A percentile compares a stretch with the other conserved stretches of the same genome.
Conservation (phyloP, 164 flowering plant species). For the Vitis rotundifolia region DNA sequence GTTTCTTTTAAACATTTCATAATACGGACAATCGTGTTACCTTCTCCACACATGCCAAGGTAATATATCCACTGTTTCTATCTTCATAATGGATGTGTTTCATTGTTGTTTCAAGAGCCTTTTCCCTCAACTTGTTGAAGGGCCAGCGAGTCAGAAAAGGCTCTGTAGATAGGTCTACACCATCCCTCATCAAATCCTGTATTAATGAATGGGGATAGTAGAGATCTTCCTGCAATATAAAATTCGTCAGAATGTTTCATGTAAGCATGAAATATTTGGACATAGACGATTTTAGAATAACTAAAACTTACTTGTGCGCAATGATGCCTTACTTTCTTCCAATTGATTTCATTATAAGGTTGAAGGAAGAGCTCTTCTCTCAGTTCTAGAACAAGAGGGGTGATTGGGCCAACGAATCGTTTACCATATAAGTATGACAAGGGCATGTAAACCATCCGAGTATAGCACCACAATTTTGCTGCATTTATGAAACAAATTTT, state of each 20-base stretch:
- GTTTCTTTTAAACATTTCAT: too few species aligned
- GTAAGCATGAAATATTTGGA: too few species aligned
- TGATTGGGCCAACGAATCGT: too few species aligned
- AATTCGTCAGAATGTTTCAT: neutral
- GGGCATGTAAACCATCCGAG: too few species aligned
- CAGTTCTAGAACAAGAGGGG: conserved; percentile 39
- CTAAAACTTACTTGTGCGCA: conserved; percentile 33
- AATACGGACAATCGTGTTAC: too few species aligned
- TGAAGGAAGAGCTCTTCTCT: conserved; percentile 41
- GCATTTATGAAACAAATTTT: too few species aligned
- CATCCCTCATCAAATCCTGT: conserved; percentile 48
- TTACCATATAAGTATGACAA: too few species aligned
- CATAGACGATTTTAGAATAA: too few species aligned
- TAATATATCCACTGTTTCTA: conserved; percentile 48
- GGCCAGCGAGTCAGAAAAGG: conserved; percentile 45
- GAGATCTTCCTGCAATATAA: conserved; percentile 35
- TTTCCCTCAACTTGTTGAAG: conserved; percentile 37
- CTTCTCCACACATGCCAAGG: neutral
- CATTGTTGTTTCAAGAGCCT: conserved; percentile 40
- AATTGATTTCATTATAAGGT: conserved; percentile 40
- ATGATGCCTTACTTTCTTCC: conserved; percentile 37
- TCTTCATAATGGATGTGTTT: conserved; percentile 49
- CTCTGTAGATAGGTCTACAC: conserved; percentile 35
- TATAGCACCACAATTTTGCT: too few species aligned
- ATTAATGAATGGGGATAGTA: conserved; percentile 38